Base-by-base conservation (phyloP, 2,329 filamentous ascomycete genomes). In the Fusarium penzigii region DNA sequence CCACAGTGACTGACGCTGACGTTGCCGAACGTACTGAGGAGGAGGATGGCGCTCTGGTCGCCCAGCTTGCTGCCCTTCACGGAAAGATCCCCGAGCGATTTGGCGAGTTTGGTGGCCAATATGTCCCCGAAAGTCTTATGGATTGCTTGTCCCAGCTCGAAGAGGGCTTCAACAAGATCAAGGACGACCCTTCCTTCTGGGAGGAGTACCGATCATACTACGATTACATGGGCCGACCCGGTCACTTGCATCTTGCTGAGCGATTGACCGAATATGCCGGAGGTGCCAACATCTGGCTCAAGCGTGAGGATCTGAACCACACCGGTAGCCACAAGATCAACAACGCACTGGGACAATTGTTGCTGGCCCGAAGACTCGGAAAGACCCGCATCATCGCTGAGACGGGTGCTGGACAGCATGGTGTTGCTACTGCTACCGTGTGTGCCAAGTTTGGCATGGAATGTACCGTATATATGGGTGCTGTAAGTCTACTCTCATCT, bases 321-420 rank as follows among this genome's bases (percentile, higher is more conserved):
- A 97, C 94, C 9, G 94, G 94, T 61, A 95, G 90, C 57, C 94
- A 99, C 81, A 99, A 99, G 83, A 97, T 99, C 80, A 99, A 99
- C 80, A 99, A 99, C 67, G 94, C 94, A 1, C 79, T 99, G 9
- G 94, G 94, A 2, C 94, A 99, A 73, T 86, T 97, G 44, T 82
- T 99, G 13, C 78, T 99, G 39, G 94, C 94, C 2, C 83, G 83
- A 64, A 82, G 91, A 56, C 76, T 99, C 44, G 94, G 94, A 46
- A 99, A 99, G 83, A 97, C 87, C 6, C 89, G 92, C 71, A 97
- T 99, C 65, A 99, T 99, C 64, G 94, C 94, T 44, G 94, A 99
- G 77, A 99, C 94, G 14, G 94, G 94, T 62, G 94, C 94, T 48
- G 94, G 94, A 16, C 94, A 99, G 76, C 94, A 99, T 74, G 94